phyloP scores from a whole-genome alignment of 2,329 filamentous ascomycete species.

The Cladosporium sphaerospermum region DNA sequence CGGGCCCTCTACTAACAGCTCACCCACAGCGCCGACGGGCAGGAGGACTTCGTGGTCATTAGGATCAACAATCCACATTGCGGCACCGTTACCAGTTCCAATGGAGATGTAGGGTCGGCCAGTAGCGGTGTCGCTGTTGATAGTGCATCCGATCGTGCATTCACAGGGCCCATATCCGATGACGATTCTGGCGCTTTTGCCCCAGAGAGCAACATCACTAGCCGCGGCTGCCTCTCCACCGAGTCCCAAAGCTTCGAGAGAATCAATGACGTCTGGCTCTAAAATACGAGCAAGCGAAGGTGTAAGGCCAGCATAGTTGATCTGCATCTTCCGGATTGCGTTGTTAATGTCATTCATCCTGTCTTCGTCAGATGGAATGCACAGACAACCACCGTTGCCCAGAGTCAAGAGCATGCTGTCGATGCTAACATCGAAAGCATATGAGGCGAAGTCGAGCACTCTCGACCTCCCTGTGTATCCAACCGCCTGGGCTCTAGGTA shows the following conservation, averaged over 20 bases:
- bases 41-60: slow-evolving; percentile 25
- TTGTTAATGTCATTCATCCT: slow-evolving; percentile 36
- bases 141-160: slow-evolving; percentile 19
- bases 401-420: slow-evolving; percentile 14
- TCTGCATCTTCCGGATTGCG: slow-evolving; percentile 29
- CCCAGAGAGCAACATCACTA: slow-evolving; percentile 84
- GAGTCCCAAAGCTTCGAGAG: slow-evolving; percentile 37
- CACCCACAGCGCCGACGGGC: slow-evolving; percentile 42
- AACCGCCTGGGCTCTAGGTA: slow-evolving; percentile 31
- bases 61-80: slow-evolving; percentile 29
- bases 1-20: slow-evolving; percentile 43
- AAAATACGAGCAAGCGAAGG: slow-evolving; percentile 38
- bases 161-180: slow-evolving; percentile 59
- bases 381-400: slow-evolving; percentile 17
- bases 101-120: slow-evolving; percentile 15
- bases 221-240: slow-evolving; percentile 56
- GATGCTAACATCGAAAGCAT: slow-evolving; percentile 14
- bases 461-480: slow-evolving; percentile 3
- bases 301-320: slow-evolving; percentile 41
- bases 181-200: slow-evolving; percentile 71
- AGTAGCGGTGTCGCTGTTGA: slow-evolving; percentile 13
- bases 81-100: slow-evolving; percentile 15
- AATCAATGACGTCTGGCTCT: slow-evolving; percentile 33
- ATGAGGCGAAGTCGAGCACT: slow-evolving; percentile 14
- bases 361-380: slow-evolving; percentile 18